phyloP scores from a whole-genome alignment of 305 asterid species.

The Fraxinus velutina region DNA sequence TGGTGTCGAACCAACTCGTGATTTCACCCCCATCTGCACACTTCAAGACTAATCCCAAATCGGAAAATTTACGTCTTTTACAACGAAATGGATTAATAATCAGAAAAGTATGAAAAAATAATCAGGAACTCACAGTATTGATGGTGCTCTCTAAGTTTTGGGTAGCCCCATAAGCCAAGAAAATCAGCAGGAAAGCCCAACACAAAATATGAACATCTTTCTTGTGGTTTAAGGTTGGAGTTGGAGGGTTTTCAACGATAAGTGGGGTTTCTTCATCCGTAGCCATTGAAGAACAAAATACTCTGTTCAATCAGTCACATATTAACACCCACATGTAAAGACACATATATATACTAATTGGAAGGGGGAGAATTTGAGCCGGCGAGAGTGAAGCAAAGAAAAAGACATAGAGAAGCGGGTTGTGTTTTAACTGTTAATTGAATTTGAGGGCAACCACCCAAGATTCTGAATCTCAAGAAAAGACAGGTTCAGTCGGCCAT shows the following conservation, averaged over 20 bases:
- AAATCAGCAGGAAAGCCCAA: slow-evolving; percentile 75
- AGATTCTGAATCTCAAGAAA: slow-evolving; percentile 42
- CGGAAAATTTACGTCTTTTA: not conserved
- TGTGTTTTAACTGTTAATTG: not conserved
- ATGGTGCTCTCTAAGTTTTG: slow-evolving; percentile 94
- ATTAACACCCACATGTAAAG: slow-evolving; percentile 14
- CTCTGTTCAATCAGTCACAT: slow-evolving; percentile 12
- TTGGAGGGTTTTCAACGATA: slow-evolving; percentile 21
- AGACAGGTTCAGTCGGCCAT: slow-evolving; percentile 35
- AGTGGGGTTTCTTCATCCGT: slow-evolving; percentile 67
- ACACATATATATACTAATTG: not conserved
- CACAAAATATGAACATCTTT: slow-evolving; percentile 70
- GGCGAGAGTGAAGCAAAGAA: slow-evolving; percentile 31
- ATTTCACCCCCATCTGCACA: not conserved
- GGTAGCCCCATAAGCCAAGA: slow-evolving; percentile 89
- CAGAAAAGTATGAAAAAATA: not conserved
- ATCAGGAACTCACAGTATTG: slow-evolving; percentile 48
- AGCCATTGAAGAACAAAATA: slow-evolving; percentile 47
- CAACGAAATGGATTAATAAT: not conserved
- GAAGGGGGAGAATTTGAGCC: slow-evolving; percentile 27
- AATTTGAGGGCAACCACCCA: slow-evolving; percentile 5
- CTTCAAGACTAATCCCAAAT: not conserved
- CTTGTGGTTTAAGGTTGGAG: slow-evolving; percentile 47
- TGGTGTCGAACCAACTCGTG: not conserved
- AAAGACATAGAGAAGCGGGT: slow-evolving; percentile 14